Base-by-base conservation (phyloP, 192 early-diverging fungal species). In the Coemansia sp. region DNA sequence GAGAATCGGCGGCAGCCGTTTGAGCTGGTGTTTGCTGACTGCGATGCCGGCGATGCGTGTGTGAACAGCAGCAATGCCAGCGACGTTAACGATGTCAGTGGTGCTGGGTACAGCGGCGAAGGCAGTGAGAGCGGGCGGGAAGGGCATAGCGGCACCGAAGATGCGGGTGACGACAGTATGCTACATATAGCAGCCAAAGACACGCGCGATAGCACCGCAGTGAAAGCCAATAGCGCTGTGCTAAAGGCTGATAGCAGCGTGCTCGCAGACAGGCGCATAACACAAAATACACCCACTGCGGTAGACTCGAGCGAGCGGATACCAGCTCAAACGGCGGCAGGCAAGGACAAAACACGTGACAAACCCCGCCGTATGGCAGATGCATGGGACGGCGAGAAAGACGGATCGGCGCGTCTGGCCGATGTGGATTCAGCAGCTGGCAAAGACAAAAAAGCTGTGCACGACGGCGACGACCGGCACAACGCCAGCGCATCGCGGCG, bases 1-100 rank as follows among this genome's bases (percentile, higher is more conserved):
- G 71, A 77, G 46, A 82, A 75, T 57, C 62, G 74, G 38, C 68
- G 70, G 20, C 65, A 81, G 66, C 78, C 78, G 15, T 81, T 75
- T 44, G 74, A 81, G 46, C 62, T 81, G 15, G 70, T 72, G 17
- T 81, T 81, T 57, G 66, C 69, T 2, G 78, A 75, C 53, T 66
- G 69, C 58, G 78, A 75, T 37, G 37, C 31, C 17, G 59, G 58
- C 19, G 60, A 61, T 3, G 72, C 54, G 8, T 55, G 21, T 15
- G 62, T 23, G 14, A 25, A 49, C 26, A 62, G 53, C 40, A 64
- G 59, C 49, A 59, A 54, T 21, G 58, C 10, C 14, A 69, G 66
- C 52, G 70, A 78, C 19, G 59, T 52, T 46, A 78, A 78, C 57
- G 76, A 73, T 19, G 60, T 63, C 55, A 78, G 65, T 25, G 69